Conservation (phyloP, 164 flowering plant genomes). For the Taxillus chinensis region DNA sequence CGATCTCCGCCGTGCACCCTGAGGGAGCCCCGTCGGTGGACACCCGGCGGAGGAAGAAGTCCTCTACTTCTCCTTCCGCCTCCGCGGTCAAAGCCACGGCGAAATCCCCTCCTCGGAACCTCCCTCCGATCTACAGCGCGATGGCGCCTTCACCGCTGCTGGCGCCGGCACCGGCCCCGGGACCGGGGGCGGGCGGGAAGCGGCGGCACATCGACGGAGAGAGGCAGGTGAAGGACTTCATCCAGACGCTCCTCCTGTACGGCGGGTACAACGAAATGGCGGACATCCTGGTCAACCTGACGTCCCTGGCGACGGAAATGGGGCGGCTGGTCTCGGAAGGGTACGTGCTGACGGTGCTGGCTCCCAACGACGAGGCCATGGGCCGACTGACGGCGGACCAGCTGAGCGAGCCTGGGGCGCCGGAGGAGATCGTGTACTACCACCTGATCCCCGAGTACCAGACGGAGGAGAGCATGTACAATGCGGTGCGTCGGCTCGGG, state of each 20-base stretch:
- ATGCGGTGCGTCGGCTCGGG: slow-evolving; percentile 41
- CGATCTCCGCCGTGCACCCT: slow-evolving; percentile 38
- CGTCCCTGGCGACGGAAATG: slow-evolving; percentile 40
- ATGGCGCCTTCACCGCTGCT: slow-evolving; percentile 42
- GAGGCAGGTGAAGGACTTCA: slow-evolving; percentile 45
- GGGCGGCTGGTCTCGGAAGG: slow-evolving; percentile 41
- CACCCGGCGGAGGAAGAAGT: slow-evolving; percentile 17
- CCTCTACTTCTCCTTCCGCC: background rate
- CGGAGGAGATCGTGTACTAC: slow-evolving; percentile 43
- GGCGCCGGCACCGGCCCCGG: slow-evolving; percentile 49
- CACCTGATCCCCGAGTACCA: slow-evolving; percentile 49
- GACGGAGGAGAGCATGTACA: slow-evolving; percentile 63
- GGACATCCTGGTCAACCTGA: slow-evolving; percentile 40
- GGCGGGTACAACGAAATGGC: slow-evolving; percentile 61
- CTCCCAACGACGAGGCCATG: slow-evolving; percentile 56
- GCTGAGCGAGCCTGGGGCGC: slow-evolving; percentile 40
- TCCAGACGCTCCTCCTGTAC: slow-evolving; percentile 42
- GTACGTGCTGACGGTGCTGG: slow-evolving; percentile 31
- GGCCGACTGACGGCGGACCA: slow-evolving; percentile 36
- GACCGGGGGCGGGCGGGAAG: slow-evolving; percentile 52
- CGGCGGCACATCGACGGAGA: slow-evolving; percentile 48
- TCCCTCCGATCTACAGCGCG: slow-evolving; percentile 29
- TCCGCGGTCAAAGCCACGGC: slow-evolving; percentile 12
- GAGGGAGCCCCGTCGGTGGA: slow-evolving; percentile 44
- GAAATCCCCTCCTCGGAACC: slow-evolving; percentile 19